Evolutionary conservation across 2,329 filamentous ascomycete genomes (phyloP), one percentile per base, ranked within the genome.

Genomic region (Fusarium haematococcum): DNA sequence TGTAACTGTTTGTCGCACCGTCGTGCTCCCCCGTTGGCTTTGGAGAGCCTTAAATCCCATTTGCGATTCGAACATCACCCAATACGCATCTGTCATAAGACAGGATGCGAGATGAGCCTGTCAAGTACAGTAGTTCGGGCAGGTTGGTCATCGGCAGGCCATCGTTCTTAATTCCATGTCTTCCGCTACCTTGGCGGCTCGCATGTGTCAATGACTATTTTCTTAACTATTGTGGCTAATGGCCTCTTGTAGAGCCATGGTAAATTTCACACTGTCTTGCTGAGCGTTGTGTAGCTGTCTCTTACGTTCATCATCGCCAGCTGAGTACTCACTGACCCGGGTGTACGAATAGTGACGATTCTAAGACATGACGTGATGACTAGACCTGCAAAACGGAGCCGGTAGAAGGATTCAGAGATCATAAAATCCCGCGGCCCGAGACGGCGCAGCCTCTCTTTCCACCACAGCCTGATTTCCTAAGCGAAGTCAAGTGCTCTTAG

Each of bases 1-100:
- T 2, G 3, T 37, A 37, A 4, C 14, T 8, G 14, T 37, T 8
- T 18, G 1, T 1, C 2, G 18, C 6, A 37, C 7, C 7, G 4
- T 18, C 35, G 6, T 9, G 35, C 35, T 37, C 14, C 14, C 7
- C 33, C 2, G 6, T 37, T 4, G 35, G 35, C 33, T 37, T 37
- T 37, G 33, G 1, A 16, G 33, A 37, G 33, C 14, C 35, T 37
- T 8, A 18, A 9, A 18, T 37, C 35, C 1, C 7, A 37, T 37
- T 16, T 9, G 35, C 1, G 14, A 9, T 18, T 37, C 3, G 3
- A 4, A 18, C 7, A 37, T 37, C 6, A 35, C 33, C 2, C 33
- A 16, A 8, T 35, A 35, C 33, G 6, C 14, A 13, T 35, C 6
- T 35, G 1, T 8, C 33, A 35, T 14, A 16, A 35, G 14, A 37